Evolutionary conservation across 257 asterid genomes (phyloP).

Genomic region (Solanum commersonii): DNA sequence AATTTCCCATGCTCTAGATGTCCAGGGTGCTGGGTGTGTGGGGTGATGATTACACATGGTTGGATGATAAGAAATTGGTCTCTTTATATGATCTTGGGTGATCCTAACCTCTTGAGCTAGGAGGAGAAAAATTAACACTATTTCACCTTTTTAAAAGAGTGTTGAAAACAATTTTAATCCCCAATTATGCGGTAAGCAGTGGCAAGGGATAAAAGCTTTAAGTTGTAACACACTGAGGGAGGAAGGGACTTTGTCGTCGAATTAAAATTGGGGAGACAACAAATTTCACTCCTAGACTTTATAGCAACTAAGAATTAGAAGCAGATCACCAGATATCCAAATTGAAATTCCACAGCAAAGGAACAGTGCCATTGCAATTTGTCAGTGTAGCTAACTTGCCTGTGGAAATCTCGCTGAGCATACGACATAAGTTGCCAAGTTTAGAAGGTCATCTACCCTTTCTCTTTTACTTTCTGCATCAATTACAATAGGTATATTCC

Average conservation of each 20-base stretch:
- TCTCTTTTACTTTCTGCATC: slow-evolving; percentile 92
- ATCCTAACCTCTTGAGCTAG: background rate
- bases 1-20: background rate
- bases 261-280: background rate
- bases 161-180: background rate
- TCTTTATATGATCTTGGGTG: background rate
- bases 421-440: slow-evolving; percentile 50
- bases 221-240: background rate
- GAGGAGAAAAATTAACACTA: background rate
- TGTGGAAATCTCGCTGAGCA: slow-evolving; percentile 91
- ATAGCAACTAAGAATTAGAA: background rate
- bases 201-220: background rate
- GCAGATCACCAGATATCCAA: background rate
- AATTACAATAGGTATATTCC: slow-evolving; percentile 74
- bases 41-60: background rate
- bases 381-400: slow-evolving; percentile 32
- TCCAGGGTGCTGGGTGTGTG: background rate
- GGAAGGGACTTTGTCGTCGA: background rate
- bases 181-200: background rate
- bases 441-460: slow-evolving; percentile 79
- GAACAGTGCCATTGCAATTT: background rate
- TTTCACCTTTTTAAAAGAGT: background rate
- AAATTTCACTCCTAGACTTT: background rate
- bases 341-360: background rate
- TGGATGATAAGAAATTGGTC: background rate